Evolutionary conservation across 371 early-diverging fungal species (phyloP), one percentile per base, ranked within the genome.

Genomic region (Mucor piriformis): DNA sequence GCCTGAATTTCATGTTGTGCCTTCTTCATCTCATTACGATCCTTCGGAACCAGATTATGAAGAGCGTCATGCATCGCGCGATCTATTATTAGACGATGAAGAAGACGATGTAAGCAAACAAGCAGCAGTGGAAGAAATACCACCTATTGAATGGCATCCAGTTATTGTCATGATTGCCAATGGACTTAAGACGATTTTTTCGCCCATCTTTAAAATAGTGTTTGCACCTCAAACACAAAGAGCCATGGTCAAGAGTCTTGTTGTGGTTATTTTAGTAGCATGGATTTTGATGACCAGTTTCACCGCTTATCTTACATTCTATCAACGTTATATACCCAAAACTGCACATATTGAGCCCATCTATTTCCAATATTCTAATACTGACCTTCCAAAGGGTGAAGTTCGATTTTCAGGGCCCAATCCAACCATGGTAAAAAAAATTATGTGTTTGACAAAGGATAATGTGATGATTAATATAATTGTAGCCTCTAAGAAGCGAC

Each of bases 221-320:
- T 73, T 74, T 68, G 70, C 70, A 3, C 76, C 77, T 1, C 52
- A 59, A 46, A 67, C 77, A 3, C 74, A 75, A 40, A 52, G 72
- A 18, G 73, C 76, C 13, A 43, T 77, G 37, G 54, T 80, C 43
- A 72, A 75, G 43, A 61, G 56, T 11, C 38, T 67, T n/a, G 61
- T 73, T 2, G 34, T 75, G 6, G 48, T 63, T 1, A 54, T 73
- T 33, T 57, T 69, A 0, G 35, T 73, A 0, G 61, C 62, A 0
- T 73, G 75, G 75, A 62, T 80, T 8, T n/a, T 80, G 0, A 53
- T 74, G 55, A 76, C 75, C 6, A 77, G 77, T 49, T 64, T 77
- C 8, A 61, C 74, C 0, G 81, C 76, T 18, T 80, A 80, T 51
- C 33, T 75, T 12, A 64, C 72, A 4, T 80, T 80, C 49, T 80